phyloP scores from a whole-genome alignment of 768 basidiomycete species.

The Leccinum fibrillosum region DNA sequence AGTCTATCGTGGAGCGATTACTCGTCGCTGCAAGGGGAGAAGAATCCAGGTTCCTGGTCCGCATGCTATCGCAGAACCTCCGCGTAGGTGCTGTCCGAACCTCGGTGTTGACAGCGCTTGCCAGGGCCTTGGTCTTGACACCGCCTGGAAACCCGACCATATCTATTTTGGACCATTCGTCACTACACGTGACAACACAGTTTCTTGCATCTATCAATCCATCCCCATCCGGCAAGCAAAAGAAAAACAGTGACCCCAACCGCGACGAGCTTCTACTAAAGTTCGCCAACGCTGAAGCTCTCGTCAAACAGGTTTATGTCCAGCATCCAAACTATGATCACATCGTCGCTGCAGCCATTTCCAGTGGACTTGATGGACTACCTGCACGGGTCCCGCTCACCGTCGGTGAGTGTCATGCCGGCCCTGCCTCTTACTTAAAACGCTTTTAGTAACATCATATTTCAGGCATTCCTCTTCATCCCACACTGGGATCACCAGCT shows the following conservation, averaged over 20 bases:
- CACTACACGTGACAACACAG: slow-evolving; percentile 26
- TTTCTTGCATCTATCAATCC: slow-evolving; percentile 19
- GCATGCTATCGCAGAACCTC: slow-evolving; percentile 70
- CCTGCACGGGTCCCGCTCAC: slow-evolving; percentile 59
- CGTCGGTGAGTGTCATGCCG: slow-evolving; percentile 49
- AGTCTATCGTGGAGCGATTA: slow-evolving; percentile 73
- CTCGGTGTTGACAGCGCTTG: slow-evolving; percentile 76
- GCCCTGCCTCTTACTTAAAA: slow-evolving; percentile 3
- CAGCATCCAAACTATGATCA: slow-evolving; percentile 76
- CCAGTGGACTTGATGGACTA: slow-evolving; percentile 59
- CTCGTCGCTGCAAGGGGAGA: slow-evolving; percentile 85
- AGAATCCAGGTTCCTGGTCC: slow-evolving; percentile 79
- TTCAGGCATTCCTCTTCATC: slow-evolving; percentile 76
- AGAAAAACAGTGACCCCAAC: slow-evolving; percentile 28
- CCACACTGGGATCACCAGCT: slow-evolving; percentile 83
- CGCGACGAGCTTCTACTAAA: slow-evolving; percentile 38
- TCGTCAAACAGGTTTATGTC: slow-evolving; percentile 71
- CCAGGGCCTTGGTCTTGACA: slow-evolving; percentile 71
- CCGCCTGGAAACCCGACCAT: slow-evolving; percentile 32
- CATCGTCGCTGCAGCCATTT: slow-evolving; percentile 58
- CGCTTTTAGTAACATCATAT: slow-evolving; percentile 7
- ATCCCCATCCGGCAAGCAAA: slow-evolving; percentile 22
- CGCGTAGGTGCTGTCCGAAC: slow-evolving; percentile 87
- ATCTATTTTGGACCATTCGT: slow-evolving; percentile 20
- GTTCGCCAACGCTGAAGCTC: slow-evolving; percentile 56